Evolutionary conservation across 371 early-diverging fungal genomes (phyloP).

Genomic region (Nematocida displodere): DNA sequence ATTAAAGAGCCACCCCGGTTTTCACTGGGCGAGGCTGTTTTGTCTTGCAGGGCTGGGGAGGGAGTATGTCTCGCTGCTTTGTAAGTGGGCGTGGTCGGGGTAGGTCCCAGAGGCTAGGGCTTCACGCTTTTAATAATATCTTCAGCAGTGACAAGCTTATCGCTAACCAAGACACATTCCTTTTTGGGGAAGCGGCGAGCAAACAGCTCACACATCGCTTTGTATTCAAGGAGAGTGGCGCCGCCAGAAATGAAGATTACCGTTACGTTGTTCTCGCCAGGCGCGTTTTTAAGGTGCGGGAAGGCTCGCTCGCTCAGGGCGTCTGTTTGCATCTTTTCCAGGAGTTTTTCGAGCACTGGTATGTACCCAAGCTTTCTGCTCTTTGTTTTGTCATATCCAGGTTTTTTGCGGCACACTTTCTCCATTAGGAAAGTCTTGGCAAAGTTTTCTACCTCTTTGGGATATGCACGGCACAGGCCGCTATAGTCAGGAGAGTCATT

Average conservation of each 20-base stretch:
- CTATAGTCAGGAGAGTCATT: background rate
- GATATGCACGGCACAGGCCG: background rate
- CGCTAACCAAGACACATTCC: constrained; percentile 22
- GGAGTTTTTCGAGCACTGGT: constrained; percentile 53
- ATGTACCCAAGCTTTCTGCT: constrained; percentile 58
- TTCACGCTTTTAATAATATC: background rate
- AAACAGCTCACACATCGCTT: constrained; percentile 30
- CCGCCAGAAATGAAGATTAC: constrained; percentile 61
- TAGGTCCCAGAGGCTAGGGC: background rate
- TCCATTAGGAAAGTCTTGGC: constrained; percentile 9
- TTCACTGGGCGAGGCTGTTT: background rate
- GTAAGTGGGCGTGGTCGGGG: background rate
- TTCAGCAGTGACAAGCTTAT: background rate
- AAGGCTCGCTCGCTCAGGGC: constrained; percentile 46
- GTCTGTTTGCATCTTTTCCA: constrained; percentile 36
- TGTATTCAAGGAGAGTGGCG: constrained; percentile 59
- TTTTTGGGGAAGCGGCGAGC: constrained; percentile 2
- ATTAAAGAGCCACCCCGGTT: background rate
- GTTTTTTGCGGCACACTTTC: background rate
- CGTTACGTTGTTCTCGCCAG: constrained; percentile 30
- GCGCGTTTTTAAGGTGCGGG: background rate
- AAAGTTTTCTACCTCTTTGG: constrained; percentile 47
- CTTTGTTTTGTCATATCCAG: constrained; percentile 17
- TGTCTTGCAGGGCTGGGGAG: background rate
- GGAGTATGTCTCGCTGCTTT: background rate